Percentiles rank a stretch among this genome's conserved stretches.
Conservation (phyloP, 306 rosid species). For the Urtica urens region DNA sequence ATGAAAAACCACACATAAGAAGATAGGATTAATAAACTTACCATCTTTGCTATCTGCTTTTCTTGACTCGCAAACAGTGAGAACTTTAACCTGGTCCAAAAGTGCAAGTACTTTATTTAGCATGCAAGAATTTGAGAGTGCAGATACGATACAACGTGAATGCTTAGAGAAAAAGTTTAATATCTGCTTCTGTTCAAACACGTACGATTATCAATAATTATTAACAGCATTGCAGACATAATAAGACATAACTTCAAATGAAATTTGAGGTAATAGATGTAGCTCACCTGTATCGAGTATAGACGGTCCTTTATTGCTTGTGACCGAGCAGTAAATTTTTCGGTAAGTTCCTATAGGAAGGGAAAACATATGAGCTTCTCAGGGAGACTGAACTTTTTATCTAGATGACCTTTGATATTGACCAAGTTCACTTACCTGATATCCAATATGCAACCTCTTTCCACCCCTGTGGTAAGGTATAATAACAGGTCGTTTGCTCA, state of each 20-base stretch:
- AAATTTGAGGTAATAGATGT: not conserved
- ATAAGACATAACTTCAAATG: not conserved
- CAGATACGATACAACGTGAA: not conserved
- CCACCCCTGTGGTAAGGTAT: conserved; percentile 96
- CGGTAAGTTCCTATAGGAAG: conserved; percentile 68
- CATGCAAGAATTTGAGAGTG: conserved; percentile 17
- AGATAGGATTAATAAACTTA: conserved; percentile 14
- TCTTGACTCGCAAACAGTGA: conserved; percentile 71
- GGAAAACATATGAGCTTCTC: not conserved
- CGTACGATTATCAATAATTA: too few species aligned
- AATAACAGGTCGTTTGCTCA: conserved; percentile 63
- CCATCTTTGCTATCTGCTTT: conserved; percentile 41
- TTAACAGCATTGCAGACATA: not conserved
- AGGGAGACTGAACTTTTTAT: too few species aligned
- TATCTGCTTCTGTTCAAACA: too few species aligned
- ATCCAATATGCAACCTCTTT: conserved; percentile 86
- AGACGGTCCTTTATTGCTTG: conserved; percentile 53
- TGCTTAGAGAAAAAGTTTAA: not conserved
- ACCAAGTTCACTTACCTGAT: conserved; percentile 49
- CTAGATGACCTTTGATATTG: too few species aligned
- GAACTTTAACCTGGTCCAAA: conserved; percentile 83
- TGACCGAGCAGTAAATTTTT: conserved; percentile 70
- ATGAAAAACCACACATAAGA: not conserved
- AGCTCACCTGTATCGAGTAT: conserved; percentile 60
- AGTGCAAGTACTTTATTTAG: too few species aligned